A percentile compares a stretch with the other conserved stretches of the same genome.
Conservation (phyloP, 2,329 filamentous ascomycete genomes). For the Aspergillus pseudoterreus region DNA sequence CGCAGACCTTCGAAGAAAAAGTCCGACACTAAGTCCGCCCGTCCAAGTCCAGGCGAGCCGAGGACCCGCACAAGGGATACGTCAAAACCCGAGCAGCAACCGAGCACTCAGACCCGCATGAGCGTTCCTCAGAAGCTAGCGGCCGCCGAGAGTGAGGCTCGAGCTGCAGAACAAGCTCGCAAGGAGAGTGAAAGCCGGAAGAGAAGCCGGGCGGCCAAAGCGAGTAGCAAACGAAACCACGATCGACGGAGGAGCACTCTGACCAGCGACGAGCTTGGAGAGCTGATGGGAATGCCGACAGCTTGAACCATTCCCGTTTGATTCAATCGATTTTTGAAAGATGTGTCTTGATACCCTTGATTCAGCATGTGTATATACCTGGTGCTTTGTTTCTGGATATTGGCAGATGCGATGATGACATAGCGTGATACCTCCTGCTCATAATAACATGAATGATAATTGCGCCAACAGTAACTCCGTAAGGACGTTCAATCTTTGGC, state of each 20-base stretch:
- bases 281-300: constrained; percentile 31
- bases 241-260: constrained; percentile 42
- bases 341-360: constrained; percentile 10
- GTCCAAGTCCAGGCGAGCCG: constrained; percentile 7
- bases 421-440: constrained; percentile 12
- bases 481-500: not conserved
- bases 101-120: constrained; percentile 19
- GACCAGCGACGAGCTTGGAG: constrained; percentile 43
- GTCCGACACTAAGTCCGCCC: constrained; percentile 24
- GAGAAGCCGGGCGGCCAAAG: constrained; percentile 29
- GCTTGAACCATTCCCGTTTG: constrained; percentile 5
- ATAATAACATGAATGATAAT: constrained; percentile 8
- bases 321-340: constrained; percentile 4
- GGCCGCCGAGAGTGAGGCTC: constrained; percentile 41
- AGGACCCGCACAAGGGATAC: not conserved
- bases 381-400: constrained; percentile 5
- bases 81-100: constrained; percentile 10
- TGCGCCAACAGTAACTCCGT: not conserved
- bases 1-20: constrained; percentile 25
- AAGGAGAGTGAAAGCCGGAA: constrained; percentile 35
- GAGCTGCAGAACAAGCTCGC: constrained; percentile 32
- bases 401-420: constrained; percentile 12
- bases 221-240: constrained; percentile 20
- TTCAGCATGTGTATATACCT: constrained; percentile 6
- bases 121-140: constrained; percentile 43